Base-by-base conservation (phyloP, 805 yeast genomes). In the Sungouiella thailandica region DNA sequence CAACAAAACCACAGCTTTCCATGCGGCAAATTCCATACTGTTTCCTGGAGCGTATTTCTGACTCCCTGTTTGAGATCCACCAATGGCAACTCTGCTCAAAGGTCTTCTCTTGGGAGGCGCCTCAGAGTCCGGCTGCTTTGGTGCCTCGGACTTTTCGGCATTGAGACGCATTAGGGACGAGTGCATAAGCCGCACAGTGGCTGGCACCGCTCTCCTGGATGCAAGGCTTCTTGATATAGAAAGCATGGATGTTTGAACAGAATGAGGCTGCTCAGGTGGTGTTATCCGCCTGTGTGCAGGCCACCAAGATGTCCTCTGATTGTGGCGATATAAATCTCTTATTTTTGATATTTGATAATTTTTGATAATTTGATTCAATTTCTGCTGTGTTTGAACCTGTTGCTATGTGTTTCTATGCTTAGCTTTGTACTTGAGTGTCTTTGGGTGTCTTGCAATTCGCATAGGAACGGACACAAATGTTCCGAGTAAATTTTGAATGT, bases 1-100 rank as follows among this genome's bases (percentile, higher is more conserved):
- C 53, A 89, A 73, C 17, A 87, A 52, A 2, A 76, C 58, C 12
- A 84, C 78, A 1, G 95, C 88, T 51, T 83, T 84, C 94, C 97
- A 87, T 7, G 88, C 72, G 8, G 90, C 75, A 60, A 81, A 82
- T 50, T 85, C 94, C 36, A 83, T 69, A 25, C 76, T 65, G 33
- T 53, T 55, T 8, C 59, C 57, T 9, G 60, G 58, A 3, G 68
- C 57, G 37, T 56, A 60, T 39, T 65, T 58, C 33, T 65, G 46
- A 40, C 50, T 41, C 28, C 60, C 37, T 4, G 60, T 55, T 9
- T 55, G 47, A 2, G 69, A 34, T 1, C 79, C 81, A 7, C 95
- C 95, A 40, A 87, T 70, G 9, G 93, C 88, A 22, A 84, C 79
- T 53, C 95, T 67, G 43, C 90, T 83, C 38, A 87, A 62, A 10